Evolutionary conservation across 495 filamentous ascomycete species (phyloP).

Genomic region (Neurospora discreta): DNA sequence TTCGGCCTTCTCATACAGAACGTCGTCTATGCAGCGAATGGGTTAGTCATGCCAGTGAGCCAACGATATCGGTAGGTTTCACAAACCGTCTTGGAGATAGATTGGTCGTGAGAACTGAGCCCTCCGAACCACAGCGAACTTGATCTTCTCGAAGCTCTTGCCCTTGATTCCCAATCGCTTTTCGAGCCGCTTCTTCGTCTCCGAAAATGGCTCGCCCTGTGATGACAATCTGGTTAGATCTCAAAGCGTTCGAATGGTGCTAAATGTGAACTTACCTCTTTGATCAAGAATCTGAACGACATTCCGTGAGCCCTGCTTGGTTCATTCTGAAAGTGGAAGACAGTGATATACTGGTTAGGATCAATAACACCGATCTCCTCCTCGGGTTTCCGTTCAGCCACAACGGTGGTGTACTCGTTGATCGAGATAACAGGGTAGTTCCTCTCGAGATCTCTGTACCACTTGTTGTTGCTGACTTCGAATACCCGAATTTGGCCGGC

Average conservation of each 20-base stretch:
- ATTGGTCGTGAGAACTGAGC: slow-evolving; percentile 57
- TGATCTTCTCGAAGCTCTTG: slow-evolving; percentile 97
- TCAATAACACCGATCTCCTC: slow-evolving; percentile 55
- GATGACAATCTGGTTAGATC: not conserved
- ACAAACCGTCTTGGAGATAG: slow-evolving; percentile 82
- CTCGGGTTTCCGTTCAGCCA: slow-evolving; percentile 69
- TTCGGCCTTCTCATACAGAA: slow-evolving; percentile 63
- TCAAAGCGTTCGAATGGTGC: not conserved
- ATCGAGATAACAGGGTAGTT: slow-evolving; percentile 59
- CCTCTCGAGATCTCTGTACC: slow-evolving; percentile 58
- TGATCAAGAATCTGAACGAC: slow-evolving; percentile 84
- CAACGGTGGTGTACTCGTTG: slow-evolving; percentile 74
- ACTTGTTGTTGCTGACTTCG: slow-evolving; percentile 66
- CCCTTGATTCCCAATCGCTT: slow-evolving; percentile 90
- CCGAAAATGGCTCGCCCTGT: slow-evolving; percentile 74
- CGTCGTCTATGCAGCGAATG: slow-evolving; percentile 50
- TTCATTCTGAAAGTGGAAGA: slow-evolving; percentile 88
- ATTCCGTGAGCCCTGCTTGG: slow-evolving; percentile 62
- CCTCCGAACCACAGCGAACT: slow-evolving; percentile 74
- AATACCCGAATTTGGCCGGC: slow-evolving; percentile 58
- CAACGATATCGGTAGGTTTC: not conserved
- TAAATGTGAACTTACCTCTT: slow-evolving; percentile 48
- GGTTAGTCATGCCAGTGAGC: slow-evolving; percentile 4
- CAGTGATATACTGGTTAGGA: slow-evolving; percentile 53
- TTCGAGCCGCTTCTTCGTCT: slow-evolving; percentile 84